Percentiles rank a stretch among this genome's conserved stretches.
Conservation (phyloP, 306 rosid genomes). For the Ammopiptanthus mongolicus region DNA sequence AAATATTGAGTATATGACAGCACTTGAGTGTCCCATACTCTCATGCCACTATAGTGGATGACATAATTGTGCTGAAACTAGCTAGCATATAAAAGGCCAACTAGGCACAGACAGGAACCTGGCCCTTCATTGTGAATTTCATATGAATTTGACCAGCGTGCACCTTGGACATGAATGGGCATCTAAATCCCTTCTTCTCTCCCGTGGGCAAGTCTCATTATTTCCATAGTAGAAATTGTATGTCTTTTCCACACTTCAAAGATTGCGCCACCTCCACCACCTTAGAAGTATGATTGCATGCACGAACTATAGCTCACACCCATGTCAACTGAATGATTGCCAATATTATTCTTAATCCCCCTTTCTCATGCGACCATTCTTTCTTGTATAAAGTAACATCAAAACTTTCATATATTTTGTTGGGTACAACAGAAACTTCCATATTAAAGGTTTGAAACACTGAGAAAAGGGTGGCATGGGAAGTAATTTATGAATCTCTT, state of each 20-base stretch:
- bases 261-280: not conserved
- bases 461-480: not conserved
- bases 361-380: not conserved
- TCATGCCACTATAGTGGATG: not conserved
- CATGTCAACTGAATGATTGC: constrained; percentile 14
- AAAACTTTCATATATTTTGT: too few species aligned
- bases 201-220: not conserved
- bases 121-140: not conserved
- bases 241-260: not conserved
- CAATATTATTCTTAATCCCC: not conserved
- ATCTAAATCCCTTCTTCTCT: not conserved
- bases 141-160: not conserved
- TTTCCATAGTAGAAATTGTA: not conserved
- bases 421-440: not conserved
- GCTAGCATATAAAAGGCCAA: not conserved
- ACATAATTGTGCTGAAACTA: not conserved
- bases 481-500: not conserved
- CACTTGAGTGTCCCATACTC: not conserved
- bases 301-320: not conserved
- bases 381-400: not conserved
- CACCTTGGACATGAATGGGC: not conserved
- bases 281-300: constrained; percentile 13
- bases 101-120: not conserved
- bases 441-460: not conserved
- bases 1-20: not conserved